Conservation (phyloP, 2,329 filamentous ascomycete species). For the Xylaria digitata region DNA sequence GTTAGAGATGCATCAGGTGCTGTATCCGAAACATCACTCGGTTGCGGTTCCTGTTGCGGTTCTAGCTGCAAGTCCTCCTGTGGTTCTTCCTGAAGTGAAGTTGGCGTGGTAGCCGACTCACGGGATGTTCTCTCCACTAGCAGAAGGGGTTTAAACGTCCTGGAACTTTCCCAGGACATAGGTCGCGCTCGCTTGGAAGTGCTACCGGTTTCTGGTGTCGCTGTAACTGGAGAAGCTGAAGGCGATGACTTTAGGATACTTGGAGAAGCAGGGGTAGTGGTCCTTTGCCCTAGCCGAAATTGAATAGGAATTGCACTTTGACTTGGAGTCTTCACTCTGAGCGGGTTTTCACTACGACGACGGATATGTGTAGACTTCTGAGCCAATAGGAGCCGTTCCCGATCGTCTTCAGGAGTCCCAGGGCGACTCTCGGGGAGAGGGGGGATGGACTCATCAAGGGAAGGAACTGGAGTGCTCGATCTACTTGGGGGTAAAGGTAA, state of each 20-base stretch:
- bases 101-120: constrained; percentile 49
- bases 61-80: no score
- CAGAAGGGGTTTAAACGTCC: constrained; percentile 84
- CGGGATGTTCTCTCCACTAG: constrained; percentile 74
- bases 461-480: constrained; percentile 60
- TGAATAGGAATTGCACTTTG: constrained; percentile 69
- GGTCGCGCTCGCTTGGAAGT: constrained; percentile 59
- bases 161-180: constrained; percentile 71
- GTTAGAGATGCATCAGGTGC: constrained; percentile 15
- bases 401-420: constrained; percentile 62
- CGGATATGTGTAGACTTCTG: constrained; percentile 59
- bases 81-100: constrained; percentile 52
- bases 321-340: constrained; percentile 64
- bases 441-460: constrained; percentile 57
- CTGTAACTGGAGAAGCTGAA: constrained; percentile 47
- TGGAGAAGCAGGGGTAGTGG: constrained; percentile 53
- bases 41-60: constrained; percentile 51
- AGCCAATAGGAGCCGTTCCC: constrained; percentile 51
- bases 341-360: constrained; percentile 62
- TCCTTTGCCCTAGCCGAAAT: constrained; percentile 62
- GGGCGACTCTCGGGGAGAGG: constrained; percentile 70
- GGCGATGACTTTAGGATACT: constrained; percentile 51
- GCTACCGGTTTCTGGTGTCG: constrained; percentile 51
- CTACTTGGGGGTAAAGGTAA: constrained; percentile 72
- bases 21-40: constrained; percentile 49